phyloP scores from a whole-genome alignment of 1,284 basidiomycete species.

The Ceratobasidium sp. region DNA sequence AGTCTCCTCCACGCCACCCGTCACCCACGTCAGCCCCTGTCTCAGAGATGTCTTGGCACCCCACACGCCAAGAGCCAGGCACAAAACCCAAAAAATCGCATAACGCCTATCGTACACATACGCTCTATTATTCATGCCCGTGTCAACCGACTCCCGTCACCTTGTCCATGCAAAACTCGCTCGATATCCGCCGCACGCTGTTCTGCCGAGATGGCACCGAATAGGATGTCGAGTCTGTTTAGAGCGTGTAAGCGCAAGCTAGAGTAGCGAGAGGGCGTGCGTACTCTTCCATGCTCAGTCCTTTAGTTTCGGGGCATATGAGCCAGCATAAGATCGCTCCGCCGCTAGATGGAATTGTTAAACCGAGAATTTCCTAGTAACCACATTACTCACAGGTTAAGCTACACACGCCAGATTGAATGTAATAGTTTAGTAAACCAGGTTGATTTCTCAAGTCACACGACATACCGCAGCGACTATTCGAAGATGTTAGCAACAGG shows the following conservation, averaged over 20 bases:
- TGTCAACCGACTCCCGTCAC: slow-evolving; percentile 23
- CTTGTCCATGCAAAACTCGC: slow-evolving; percentile 18
- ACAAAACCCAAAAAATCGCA: no score
- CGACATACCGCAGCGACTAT: slow-evolving; percentile 34
- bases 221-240: slow-evolving; percentile 39
- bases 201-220: slow-evolving; percentile 39
- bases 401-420: background rate
- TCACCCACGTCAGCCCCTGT: no score
- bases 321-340: slow-evolving; percentile 38
- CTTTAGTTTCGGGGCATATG: slow-evolving; percentile 40
- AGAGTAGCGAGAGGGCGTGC: background rate
- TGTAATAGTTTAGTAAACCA: background rate
- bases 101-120: no score
- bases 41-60: no score
- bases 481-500: background rate
- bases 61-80: no score
- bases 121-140: no score
- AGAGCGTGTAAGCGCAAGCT: background rate
- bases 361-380: background rate
- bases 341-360: background rate
- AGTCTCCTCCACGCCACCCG: no score
- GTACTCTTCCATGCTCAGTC: slow-evolving; percentile 40
- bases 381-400: slow-evolving; percentile 33
- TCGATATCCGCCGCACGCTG: slow-evolving; percentile 36
- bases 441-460: background rate